Evolutionary conservation across 2,329 filamentous ascomycete species (phyloP), one percentile per base, ranked within the genome.

Genomic region (Arthrobotrys sinensis): DNA sequence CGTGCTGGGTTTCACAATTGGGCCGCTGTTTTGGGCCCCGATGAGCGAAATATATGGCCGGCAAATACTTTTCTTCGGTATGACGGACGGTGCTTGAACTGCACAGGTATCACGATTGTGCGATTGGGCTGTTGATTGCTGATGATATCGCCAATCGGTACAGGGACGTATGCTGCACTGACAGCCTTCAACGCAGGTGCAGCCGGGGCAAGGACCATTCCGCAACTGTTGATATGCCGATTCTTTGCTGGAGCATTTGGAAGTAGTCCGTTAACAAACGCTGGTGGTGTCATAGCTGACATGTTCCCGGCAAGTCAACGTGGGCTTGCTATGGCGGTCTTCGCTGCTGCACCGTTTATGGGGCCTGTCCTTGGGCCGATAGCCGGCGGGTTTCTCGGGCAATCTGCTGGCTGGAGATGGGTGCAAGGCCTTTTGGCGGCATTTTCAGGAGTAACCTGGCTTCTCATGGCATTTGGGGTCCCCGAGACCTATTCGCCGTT

Each of bases 401-500:
- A 90, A 82, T 86, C 87, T 1, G 87, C 86, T 12, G 90, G 90
- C 14, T 92, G 91, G 91, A 86, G 90, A 81, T 92, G 91, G 91
- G 88, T 92, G 21, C 86, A 89, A 83, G 90, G 89, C 0, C 83
- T 92, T 60, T 87, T 90, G 82, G 87, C 88, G 63, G 89, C 90
- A 76, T 90, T 92, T 82, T 90, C 89, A 1, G 89, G 89, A 8
- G 84, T 87, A 10, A 86, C 91, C 62, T 91, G 89, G 87, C 86
- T 90, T 53, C 57, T 86, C 52, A 87, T 86, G 67, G 82, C 85
- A 0, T 76, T 89, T 34, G 80, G 86, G 40, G 86, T 90, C 3
- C 89, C 88, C 1, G 89, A 90, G 83, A 91, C 89, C 0, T 90
- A 90, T 81, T 85, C 87, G 0, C 89, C 89, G 0, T 86, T 88